A percentile compares a stretch with the other conserved stretches of the same genome.
Evolutionary conservation across 495 filamentous ascomycete genomes (phyloP).

Genomic region (Aspergillus sclerotiicarbonarius): DNA sequence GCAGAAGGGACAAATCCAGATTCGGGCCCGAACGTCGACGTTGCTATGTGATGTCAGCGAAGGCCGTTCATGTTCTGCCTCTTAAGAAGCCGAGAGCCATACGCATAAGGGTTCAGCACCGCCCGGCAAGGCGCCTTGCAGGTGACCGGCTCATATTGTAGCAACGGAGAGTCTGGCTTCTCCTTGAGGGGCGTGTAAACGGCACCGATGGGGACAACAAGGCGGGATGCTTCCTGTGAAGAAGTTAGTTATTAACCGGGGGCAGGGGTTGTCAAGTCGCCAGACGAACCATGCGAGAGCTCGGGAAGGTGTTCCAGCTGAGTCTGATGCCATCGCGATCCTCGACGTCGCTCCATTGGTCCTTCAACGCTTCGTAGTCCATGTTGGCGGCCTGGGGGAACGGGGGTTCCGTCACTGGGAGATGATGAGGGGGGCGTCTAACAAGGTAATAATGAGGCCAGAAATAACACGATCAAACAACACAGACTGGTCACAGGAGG

Average conservation of each 20-base stretch:
- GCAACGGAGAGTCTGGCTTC: conserved; percentile 80
- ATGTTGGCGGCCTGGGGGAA: conserved; percentile 45
- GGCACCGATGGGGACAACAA: conserved; percentile 96
- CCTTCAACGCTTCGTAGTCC: conserved; percentile 84
- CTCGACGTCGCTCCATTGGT: conserved; percentile 96
- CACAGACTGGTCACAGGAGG: conserved; percentile 21
- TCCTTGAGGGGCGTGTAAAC: conserved; percentile 97
- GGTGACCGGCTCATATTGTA: conserved; percentile 96
- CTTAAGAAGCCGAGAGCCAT: conserved; percentile 27
- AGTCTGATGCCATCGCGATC: conserved; percentile 95
- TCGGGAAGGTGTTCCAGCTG: conserved; percentile 99
- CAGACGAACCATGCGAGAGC: conserved; percentile 83
- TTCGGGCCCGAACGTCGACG: conserved; percentile 87
- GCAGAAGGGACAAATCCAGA: conserved; percentile 99
- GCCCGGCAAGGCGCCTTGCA: conserved; percentile 97
- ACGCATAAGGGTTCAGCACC: conserved; percentile 97
- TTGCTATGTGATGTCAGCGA: conserved; percentile 58
- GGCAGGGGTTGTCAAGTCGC: conserved; percentile 4
- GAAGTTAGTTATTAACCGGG: conserved; percentile 20
- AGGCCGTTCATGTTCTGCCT: neutral
- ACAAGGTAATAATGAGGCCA: conserved; percentile 17
- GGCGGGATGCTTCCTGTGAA: conserved; percentile 84
- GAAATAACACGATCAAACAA: conserved; percentile 16
- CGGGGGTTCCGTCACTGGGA: conserved; percentile 28
- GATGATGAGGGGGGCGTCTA: conserved; percentile 22